Conservation (phyloP, 306 rosid genomes). For the Gastrolobium villosum region DNA sequence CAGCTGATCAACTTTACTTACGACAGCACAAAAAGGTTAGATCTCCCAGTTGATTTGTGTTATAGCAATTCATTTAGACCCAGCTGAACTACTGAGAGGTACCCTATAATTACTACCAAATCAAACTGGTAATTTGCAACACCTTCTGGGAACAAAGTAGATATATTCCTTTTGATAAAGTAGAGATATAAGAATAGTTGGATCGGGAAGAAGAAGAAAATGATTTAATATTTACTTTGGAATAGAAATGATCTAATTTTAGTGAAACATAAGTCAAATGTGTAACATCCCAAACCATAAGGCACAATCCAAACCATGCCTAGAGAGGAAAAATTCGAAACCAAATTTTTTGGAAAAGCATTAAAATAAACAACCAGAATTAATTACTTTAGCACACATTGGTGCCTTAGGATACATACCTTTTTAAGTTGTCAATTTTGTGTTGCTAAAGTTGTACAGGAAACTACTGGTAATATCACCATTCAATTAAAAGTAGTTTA, state of each 20-base stretch:
- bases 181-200: conserved; percentile 9
- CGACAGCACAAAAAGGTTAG: conserved; percentile 86
- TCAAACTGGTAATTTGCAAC: conserved; percentile 4
- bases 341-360: conserved; percentile 11
- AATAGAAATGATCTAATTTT: conserved; percentile 10
- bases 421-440: conserved; percentile 14
- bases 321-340: conserved; percentile 30
- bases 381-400: conserved; percentile 18
- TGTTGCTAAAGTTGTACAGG: conserved; percentile 1
- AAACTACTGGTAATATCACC: conserved; percentile 4
- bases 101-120: background rate
- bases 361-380: background rate
- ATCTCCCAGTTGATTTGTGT: conserved; percentile 28
- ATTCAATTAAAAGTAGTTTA: conserved; percentile 7
- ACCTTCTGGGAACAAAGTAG: conserved; percentile 13
- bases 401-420: background rate
- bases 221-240: conserved; percentile 5
- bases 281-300: conserved; percentile 16
- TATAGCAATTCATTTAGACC: conserved; percentile 14
- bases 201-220: conserved; percentile 22
- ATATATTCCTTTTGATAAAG: conserved; percentile 19
- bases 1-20: conserved; percentile 58
- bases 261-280: conserved; percentile 30
- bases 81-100: conserved; percentile 11
- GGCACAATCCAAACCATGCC: conserved; percentile 15